Evolutionary conservation across 495 filamentous ascomycete species (phyloP).

Genomic region (Xylaria nigripes): DNA sequence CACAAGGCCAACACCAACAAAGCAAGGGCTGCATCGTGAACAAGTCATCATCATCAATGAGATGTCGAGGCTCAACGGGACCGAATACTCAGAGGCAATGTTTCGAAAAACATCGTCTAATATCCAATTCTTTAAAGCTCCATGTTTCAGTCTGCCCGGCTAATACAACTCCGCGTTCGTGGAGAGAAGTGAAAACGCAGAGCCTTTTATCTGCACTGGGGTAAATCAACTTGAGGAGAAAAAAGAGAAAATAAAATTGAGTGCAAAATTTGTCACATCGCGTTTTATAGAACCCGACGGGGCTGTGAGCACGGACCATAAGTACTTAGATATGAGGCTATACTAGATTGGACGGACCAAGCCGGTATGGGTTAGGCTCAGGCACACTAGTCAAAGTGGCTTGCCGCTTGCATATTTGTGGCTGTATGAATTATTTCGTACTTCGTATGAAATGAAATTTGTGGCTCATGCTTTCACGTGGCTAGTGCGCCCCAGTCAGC

Average conservation of each 20-base stretch:
- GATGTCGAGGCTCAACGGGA: constrained; percentile 48
- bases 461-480: constrained; percentile 1
- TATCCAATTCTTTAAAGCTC: constrained; percentile 46
- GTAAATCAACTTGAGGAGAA: constrained; percentile 38
- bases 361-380: background rate
- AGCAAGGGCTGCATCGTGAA: too few species aligned
- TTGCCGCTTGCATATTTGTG: background rate
- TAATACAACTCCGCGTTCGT: constrained; percentile 40
- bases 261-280: constrained; percentile 5
- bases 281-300: constrained; percentile 5
- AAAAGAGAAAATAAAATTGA: constrained; percentile 21
- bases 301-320: constrained; percentile 14
- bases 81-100: constrained; percentile 34
- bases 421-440: background rate
- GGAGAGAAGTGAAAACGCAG: constrained; percentile 21
- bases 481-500: too few species aligned
- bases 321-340: too few species aligned
- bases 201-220: constrained; percentile 37
- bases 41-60: background rate
- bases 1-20: too few species aligned
- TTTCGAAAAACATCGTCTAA: constrained; percentile 25
- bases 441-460: too few species aligned
- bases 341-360: background rate
- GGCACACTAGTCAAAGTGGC: background rate
- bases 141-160: constrained; percentile 39